These are phyloP conservation scores for Chlorella sorokiniana DNA, from an alignment of 139 green algal species.

Conservation along the genomic window DNA sequence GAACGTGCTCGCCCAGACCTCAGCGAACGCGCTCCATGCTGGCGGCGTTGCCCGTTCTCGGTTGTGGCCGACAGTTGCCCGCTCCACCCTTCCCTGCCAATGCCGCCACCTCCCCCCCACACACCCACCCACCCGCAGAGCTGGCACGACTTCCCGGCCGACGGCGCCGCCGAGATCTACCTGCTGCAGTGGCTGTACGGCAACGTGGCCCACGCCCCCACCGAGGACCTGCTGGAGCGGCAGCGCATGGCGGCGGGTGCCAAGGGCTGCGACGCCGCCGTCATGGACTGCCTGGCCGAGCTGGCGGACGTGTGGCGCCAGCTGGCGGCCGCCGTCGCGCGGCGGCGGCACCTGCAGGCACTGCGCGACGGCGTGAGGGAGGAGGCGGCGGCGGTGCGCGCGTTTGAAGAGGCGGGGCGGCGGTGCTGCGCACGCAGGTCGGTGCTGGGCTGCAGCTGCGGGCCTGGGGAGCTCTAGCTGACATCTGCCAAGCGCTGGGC, in stretches of 20 bases:
- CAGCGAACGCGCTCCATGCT: background rate
- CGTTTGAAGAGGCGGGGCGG: slow-evolving; percentile 22
- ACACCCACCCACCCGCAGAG: background rate
- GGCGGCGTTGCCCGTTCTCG: too few species aligned
- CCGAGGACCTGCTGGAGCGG: slow-evolving; percentile 47
- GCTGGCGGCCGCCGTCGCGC: slow-evolving; percentile 55
- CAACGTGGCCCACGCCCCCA: slow-evolving; percentile 57
- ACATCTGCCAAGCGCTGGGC: too few species aligned
- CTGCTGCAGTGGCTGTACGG: slow-evolving; percentile 80
- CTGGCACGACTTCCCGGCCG: slow-evolving; percentile 1
- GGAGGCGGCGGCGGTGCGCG: slow-evolving; percentile 47
- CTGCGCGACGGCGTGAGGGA: slow-evolving; percentile 38
- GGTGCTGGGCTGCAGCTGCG: slow-evolving; percentile 47
- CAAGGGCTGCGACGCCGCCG: slow-evolving; percentile 40
- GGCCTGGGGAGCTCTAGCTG: too few species aligned
- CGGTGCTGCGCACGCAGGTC: slow-evolving; percentile 48
- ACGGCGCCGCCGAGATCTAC: slow-evolving; percentile 17
- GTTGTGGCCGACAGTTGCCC: too few species aligned
- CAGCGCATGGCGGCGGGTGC: slow-evolving; percentile 33
- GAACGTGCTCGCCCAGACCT: too few species aligned
- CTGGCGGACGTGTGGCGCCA: slow-evolving; percentile 67
- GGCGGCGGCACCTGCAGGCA: slow-evolving; percentile 36
- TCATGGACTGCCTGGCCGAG: slow-evolving; percentile 67
- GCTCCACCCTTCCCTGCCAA: background rate
- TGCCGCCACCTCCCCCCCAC: background rate